Conservation (phyloP, 768 basidiomycete species). For the Termitomyces sp. region DNA sequence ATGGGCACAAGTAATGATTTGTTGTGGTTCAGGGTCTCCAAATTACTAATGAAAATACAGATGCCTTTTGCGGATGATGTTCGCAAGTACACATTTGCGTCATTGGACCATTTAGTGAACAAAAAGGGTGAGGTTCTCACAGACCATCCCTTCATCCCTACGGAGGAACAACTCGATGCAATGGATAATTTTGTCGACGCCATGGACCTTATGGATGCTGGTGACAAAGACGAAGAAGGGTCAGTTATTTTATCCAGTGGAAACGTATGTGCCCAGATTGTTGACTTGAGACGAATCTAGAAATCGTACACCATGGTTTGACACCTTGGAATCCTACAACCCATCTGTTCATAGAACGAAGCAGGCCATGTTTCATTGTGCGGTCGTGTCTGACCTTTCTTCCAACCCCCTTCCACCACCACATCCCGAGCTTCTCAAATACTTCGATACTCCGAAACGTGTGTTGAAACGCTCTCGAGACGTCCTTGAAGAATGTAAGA, state of each 20-base stretch:
- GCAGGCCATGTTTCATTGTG: slow-evolving; percentile 89
- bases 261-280: background rate
- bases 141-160: slow-evolving; percentile 81
- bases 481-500: slow-evolving; percentile 56
- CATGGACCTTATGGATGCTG: slow-evolving; percentile 80
- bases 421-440: slow-evolving; percentile 80
- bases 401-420: slow-evolving; percentile 77
- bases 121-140: slow-evolving; percentile 69
- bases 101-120: slow-evolving; percentile 65
- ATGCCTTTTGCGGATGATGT: slow-evolving; percentile 96
- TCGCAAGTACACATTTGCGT: slow-evolving; percentile 81
- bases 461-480: slow-evolving; percentile 56
- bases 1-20: slow-evolving; percentile 65
- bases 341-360: slow-evolving; percentile 88
- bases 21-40: background rate
- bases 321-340: slow-evolving; percentile 72
- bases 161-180: slow-evolving; percentile 63
- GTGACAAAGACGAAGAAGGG: slow-evolving; percentile 75
- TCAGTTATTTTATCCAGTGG: slow-evolving; percentile 23
- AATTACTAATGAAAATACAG: slow-evolving; percentile 28
- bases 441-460: slow-evolving; percentile 70
- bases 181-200: slow-evolving; percentile 88
- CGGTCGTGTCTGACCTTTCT: slow-evolving; percentile 68
- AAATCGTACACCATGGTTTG: slow-evolving; percentile 67
- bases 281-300: slow-evolving; percentile 28